phyloP scores from a whole-genome alignment of 805 yeast genomes.

The Wickerhamomyces alni region DNA sequence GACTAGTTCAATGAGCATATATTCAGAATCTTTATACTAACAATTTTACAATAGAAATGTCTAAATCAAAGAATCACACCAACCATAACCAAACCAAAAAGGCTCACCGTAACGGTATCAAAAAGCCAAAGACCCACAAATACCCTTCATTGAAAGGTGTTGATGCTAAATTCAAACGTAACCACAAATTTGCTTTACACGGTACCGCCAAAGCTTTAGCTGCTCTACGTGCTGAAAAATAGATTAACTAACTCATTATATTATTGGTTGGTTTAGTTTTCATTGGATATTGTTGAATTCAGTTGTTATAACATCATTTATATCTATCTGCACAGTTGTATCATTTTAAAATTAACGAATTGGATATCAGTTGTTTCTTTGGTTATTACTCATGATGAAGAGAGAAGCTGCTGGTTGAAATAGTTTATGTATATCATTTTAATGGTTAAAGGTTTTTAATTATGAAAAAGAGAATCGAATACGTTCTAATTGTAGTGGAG shows the following conservation, averaged over 20 bases:
- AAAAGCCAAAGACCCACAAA: slow-evolving; percentile 97
- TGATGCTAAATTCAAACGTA: slow-evolving; percentile 98
- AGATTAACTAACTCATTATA: slow-evolving; percentile 1
- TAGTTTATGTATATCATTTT: slow-evolving; percentile 20
- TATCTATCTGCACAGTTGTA: neutral
- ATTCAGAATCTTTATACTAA: slow-evolving; percentile 16
- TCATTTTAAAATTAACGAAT: neutral
- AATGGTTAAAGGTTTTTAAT: slow-evolving; percentile 14
- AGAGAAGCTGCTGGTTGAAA: neutral
- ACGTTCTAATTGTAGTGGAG: too few species aligned
- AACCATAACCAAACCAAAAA: slow-evolving; percentile 99
- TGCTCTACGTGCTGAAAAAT: slow-evolving; percentile 58
- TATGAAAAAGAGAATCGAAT: too few species aligned
- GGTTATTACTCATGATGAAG: neutral
- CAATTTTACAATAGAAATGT: slow-evolving; percentile 51
- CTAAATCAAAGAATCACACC: slow-evolving; percentile 99
- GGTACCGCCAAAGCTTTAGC: slow-evolving; percentile 96
- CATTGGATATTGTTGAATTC: neutral
- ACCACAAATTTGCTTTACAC: slow-evolving; percentile 98
- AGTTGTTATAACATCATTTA: too few species aligned
- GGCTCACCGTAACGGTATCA: slow-evolving; percentile 99
- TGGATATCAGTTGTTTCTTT: neutral
- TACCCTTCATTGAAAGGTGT: slow-evolving; percentile 98
- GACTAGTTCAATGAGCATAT: too few species aligned
- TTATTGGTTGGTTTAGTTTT: slow-evolving; percentile 1